Evolutionary conservation across 345 rosid species (phyloP), one percentile per base, ranked within the genome.

Genomic region (Eucalyptus regnans): DNA sequence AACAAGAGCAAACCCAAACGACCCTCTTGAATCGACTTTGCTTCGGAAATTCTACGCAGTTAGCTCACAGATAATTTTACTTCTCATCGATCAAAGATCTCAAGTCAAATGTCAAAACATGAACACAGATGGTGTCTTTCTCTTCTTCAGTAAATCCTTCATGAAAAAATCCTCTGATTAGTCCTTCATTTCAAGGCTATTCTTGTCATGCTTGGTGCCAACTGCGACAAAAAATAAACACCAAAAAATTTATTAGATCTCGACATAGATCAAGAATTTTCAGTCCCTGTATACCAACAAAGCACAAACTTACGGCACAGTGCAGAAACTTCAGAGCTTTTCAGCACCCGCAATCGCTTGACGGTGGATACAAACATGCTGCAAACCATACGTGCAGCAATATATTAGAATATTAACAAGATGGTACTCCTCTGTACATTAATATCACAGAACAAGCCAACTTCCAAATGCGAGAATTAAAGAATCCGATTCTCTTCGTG

Each of bases 281-380:
- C 5, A 25, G 37, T 20, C 22, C 37, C 23, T 46, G 17, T 14
- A 44, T 54, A 14, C 49, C 31, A 15, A 25, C 31, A 29, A 13
- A 51, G 49, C 46, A 41, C 37, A 50, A 49, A 89, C 95, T 92
- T 84, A 93, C 97, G 84, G 91, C 90, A 91, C 50, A 93, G 85
- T 0, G 93, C 92, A 81, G 96, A 93, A 86, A 96, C 93, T 83
- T 95, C 98, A 20, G 97, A 93, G 94, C 94, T 96, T 94, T 96
- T 98, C 93, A 97, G 91, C 88, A 96, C 97, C 7, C 99, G 97
- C 86, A 98, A 93, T 93, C 99, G 96, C 96, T 95, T 98, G 90
- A 95, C 99, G 0, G 97, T 94, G 13, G 98, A 95, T 51, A 94
- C 97, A 93, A 98, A 98, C 99, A 97, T 97, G 92, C 99, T 98